These are phyloP conservation scores for Zygosaccharomyces siamensis DNA, from an alignment of 805 yeast species.

Conservation along the genomic window DNA sequence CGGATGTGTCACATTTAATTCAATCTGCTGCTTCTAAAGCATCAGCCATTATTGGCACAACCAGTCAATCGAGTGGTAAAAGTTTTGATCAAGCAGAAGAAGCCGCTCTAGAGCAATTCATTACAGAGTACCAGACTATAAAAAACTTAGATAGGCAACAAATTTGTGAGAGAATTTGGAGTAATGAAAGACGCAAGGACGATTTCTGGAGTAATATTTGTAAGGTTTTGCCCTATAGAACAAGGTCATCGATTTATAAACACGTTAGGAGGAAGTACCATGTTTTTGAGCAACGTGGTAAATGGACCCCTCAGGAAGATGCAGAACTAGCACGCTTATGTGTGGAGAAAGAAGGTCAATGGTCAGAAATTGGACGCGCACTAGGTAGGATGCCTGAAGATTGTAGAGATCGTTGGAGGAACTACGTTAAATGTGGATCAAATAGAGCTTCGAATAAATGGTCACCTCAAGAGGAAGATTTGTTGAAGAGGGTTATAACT, in stretches of 20 bases:
- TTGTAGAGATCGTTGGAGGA: constrained; percentile 94
- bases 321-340: constrained; percentile 57
- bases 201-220: constrained; percentile 84
- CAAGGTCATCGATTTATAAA: constrained; percentile 85
- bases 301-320: constrained; percentile 86
- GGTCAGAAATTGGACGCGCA: constrained; percentile 78
- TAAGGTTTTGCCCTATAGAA: constrained; percentile 73
- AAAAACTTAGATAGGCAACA: constrained; percentile 59
- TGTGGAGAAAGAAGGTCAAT: constrained; percentile 66
- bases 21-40: constrained; percentile 45
- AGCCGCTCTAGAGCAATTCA: constrained; percentile 66
- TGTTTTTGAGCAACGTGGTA: constrained; percentile 80
- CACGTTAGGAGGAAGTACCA: constrained; percentile 90
- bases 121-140: constrained; percentile 61
- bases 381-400: constrained; percentile 97
- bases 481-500: constrained; percentile 50
- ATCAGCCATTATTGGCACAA: constrained; percentile 29
- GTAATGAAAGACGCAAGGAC: constrained; percentile 76
- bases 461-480: constrained; percentile 66
- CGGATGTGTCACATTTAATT: constrained; percentile 39
- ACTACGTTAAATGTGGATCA: constrained; percentile 86
- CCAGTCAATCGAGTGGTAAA: constrained; percentile 34
- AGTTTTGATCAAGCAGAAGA: constrained; percentile 47
- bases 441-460: constrained; percentile 74
- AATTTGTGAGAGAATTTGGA: constrained; percentile 83